These are phyloP conservation scores for Colletotrichum liriopes DNA, from an alignment of 2,329 filamentous ascomycete species.

Conservation along the genomic window DNA sequence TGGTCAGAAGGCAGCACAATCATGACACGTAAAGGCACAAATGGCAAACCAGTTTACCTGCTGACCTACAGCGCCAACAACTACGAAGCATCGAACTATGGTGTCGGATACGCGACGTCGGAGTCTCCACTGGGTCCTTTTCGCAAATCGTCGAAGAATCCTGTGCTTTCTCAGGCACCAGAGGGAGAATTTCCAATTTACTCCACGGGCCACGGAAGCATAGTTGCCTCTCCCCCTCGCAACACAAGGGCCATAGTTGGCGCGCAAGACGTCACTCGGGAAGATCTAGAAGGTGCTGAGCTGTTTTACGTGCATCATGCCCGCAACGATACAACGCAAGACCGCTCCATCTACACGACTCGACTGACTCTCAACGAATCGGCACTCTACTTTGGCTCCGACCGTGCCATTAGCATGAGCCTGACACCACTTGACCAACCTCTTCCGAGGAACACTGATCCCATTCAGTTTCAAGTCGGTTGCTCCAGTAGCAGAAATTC, in stretches of 20 bases:
- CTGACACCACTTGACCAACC: constrained; percentile 52
- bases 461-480: constrained; percentile 45
- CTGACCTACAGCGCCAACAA: constrained; percentile 54
- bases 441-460: constrained; percentile 51
- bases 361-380: constrained; percentile 49
- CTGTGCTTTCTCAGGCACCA: constrained; percentile 51
- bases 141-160: constrained; percentile 51
- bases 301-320: constrained; percentile 55
- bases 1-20: constrained; percentile 56
- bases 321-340: constrained; percentile 49
- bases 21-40: constrained; percentile 45
- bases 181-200: constrained; percentile 50
- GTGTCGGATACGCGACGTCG: constrained; percentile 54
- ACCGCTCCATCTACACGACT: constrained; percentile 52
- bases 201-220: constrained; percentile 54
- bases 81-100: constrained; percentile 56
- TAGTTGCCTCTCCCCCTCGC: constrained; percentile 51
- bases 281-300: constrained; percentile 50
- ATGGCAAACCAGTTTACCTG: constrained; percentile 50
- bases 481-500: constrained; percentile 28
- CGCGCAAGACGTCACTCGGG: constrained; percentile 52
- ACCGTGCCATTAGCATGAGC: constrained; percentile 50
- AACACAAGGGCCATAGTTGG: constrained; percentile 44
- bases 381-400: constrained; percentile 46
- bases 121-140: constrained; percentile 53